Evolutionary conservation across 371 early-diverging fungal genomes (phyloP), one percentile per base, ranked within the genome.

Genomic region (Mortierella sp.): DNA sequence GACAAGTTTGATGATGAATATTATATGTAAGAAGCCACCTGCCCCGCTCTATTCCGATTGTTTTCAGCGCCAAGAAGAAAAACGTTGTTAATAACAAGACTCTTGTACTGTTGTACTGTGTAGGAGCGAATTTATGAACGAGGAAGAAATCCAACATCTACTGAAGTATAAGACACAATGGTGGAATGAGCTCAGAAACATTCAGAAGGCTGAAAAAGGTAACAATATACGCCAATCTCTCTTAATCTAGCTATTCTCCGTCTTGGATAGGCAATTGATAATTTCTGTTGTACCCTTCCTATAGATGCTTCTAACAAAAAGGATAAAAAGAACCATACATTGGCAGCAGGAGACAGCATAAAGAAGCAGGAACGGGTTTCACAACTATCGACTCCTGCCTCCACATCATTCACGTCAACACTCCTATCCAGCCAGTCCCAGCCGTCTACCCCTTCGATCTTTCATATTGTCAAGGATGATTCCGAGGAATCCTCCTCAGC

Each of bases 1-100:
- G 83, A 71, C 20, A 92, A 93, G 61, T 98, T 98, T 87, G 95
- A 97, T 78, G 94, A 93, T 47, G 97, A 97, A 51, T 90, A 97
- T 73, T 98, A 97, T 78, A 93, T 96, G 91, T 90, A 81, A 75
- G 86, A 49, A 43, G 57, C n/a, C 54, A n/a, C 16, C 4, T 20
- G 24, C 5, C 10, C 2, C 37, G 6, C 3, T 11, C 22, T 16
- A 5, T 37, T 37, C 9, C 8, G 22, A 39, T 4, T 37, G 20
- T 51, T 51, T n/a, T 54, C n/a, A 9, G 45, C 9, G 37, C 35
- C 35, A 35, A 35, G 28, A 37, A 66, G 14, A 22, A 10, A 28
- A 1, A 24, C n/a, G 5, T 0, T 57, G n/a, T 24, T 49, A 45
- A 70, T n/a, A n/a, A 8, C 5, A 5, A 20, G 9, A 12, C 47